phyloP scores from a whole-genome alignment of 441 rosid genomes.

The Euphorbia celastroides region DNA sequence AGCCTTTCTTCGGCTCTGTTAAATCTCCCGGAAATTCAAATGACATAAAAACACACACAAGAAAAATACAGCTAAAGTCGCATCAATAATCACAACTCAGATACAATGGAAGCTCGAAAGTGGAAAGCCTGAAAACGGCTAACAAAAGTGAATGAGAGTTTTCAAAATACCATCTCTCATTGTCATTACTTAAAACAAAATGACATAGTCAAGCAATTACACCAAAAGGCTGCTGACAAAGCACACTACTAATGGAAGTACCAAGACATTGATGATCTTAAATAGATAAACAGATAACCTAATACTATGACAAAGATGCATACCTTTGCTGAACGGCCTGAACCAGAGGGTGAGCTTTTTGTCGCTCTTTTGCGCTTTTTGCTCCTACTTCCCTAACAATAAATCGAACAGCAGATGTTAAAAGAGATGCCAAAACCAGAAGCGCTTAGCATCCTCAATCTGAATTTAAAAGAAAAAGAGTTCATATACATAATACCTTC shows the following conservation, averaged over 20 bases:
- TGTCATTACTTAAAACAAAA: not conserved
- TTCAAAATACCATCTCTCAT: no score
- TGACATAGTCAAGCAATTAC: not conserved
- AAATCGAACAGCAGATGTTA: conserved; percentile 11
- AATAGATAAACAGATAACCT: not conserved
- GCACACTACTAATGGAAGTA: not conserved
- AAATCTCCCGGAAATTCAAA: conserved; percentile 4
- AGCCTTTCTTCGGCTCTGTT: conserved; percentile 53
- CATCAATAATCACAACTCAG: not conserved
- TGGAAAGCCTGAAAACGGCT: not conserved
- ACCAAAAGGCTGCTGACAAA: not conserved
- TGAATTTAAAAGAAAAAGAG: not conserved
- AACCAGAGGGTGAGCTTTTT: conserved; percentile 46
- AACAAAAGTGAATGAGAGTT: no score
- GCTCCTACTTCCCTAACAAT: conserved; percentile 51
- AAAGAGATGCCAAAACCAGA: not conserved
- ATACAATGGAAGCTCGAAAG: not conserved
- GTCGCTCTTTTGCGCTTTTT: conserved; percentile 65
- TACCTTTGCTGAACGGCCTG: conserved; percentile 63
- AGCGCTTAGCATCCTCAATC: not conserved
- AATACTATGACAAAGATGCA: conserved; percentile 1
- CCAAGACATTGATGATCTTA: not conserved
- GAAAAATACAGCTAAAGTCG: not conserved
- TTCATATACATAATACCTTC: conserved; percentile 36
- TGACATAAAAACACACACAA: not conserved